A percentile compares a stretch with the other conserved stretches of the same genome.
Evolutionary conservation across 257 asterid genomes (phyloP).

Genomic region (Misopates orontium): DNA sequence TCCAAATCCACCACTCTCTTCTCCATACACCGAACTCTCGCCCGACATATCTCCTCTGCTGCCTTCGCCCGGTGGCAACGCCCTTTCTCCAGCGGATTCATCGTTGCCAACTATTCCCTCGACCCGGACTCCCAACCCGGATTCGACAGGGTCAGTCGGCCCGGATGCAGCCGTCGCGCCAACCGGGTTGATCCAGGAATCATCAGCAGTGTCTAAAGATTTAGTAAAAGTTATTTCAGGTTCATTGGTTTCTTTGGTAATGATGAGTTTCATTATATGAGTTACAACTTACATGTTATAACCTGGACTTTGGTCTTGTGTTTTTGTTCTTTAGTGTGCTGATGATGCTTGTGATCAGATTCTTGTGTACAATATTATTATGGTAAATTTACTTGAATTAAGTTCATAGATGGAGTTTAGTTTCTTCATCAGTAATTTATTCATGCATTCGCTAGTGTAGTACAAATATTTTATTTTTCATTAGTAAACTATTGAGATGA

Average conservation of each 20-base stretch:
- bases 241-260: neutral
- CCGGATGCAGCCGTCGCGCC: constrained; percentile 9
- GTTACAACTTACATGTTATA: too few species aligned
- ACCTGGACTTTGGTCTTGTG: too few species aligned
- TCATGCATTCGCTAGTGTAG: too few species aligned
- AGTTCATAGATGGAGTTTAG: too few species aligned
- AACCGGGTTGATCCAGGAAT: neutral
- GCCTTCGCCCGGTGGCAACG: constrained; percentile 5
- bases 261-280: neutral
- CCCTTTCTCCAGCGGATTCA: neutral
- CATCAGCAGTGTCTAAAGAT: neutral
- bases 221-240: neutral
- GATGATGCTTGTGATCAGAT: too few species aligned
- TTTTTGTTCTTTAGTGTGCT: too few species aligned
- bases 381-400: too few species aligned
- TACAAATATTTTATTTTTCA: too few species aligned
- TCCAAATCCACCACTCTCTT: constrained; percentile 12
- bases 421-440: too few species aligned
- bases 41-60: constrained; percentile 13
- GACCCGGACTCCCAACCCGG: constrained; percentile 8
- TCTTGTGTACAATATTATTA: too few species aligned
- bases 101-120: constrained; percentile 5
- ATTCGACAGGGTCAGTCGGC: neutral
- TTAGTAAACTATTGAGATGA: too few species aligned
- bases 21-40: constrained; percentile 4